These are phyloP conservation scores for Lecanicillium sp. DNA, from an alignment of 2,329 filamentous ascomycete species.

Conservation along the genomic window DNA sequence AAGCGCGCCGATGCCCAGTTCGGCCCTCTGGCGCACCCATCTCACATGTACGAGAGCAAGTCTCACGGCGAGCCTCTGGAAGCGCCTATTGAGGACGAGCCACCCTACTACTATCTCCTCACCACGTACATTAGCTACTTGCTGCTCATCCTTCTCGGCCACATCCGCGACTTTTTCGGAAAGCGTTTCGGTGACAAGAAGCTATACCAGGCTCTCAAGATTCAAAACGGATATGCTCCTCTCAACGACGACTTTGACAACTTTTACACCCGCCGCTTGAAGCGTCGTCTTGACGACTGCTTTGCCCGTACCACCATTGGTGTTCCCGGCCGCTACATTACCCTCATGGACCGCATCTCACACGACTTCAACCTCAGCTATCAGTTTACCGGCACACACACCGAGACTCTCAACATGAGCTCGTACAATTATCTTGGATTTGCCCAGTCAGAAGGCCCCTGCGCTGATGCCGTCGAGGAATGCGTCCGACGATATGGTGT, in stretches of 20 bases:
- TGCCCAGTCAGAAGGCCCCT: slow-evolving; percentile 93
- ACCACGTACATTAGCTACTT: slow-evolving; percentile 99
- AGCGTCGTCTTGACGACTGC: slow-evolving; percentile 93
- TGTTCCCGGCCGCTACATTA: slow-evolving; percentile 90
- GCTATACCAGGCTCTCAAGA: slow-evolving; percentile 71
- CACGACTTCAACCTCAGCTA: slow-evolving; percentile 89
- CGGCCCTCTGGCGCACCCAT: slow-evolving; percentile 70
- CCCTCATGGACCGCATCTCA: slow-evolving; percentile 81
- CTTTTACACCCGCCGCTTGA: slow-evolving; percentile 89
- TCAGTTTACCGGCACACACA: slow-evolving; percentile 79
- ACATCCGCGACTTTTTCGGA: slow-evolving; percentile 95
- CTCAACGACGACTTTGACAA: slow-evolving; percentile 98
- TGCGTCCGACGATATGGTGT: slow-evolving; percentile 79
- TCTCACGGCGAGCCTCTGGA: slow-evolving; percentile 74
- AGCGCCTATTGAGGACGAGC: slow-evolving; percentile 85
- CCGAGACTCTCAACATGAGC: slow-evolving; percentile 96
- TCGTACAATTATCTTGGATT: slow-evolving; percentile 99
- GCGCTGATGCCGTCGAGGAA: slow-evolving; percentile 86
- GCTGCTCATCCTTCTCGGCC: slow-evolving; percentile 88
- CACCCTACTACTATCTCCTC: slow-evolving; percentile 91
- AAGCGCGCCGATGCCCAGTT: slow-evolving; percentile 83
- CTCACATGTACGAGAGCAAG: slow-evolving; percentile 82
- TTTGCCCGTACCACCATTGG: slow-evolving; percentile 89
- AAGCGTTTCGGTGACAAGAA: slow-evolving; percentile 85
- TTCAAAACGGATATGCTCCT: slow-evolving; percentile 83